A percentile compares a stretch with the other conserved stretches of the same genome.
Evolutionary conservation across 768 basidiomycete species (phyloP).

Genomic region (Calocera cornea): DNA sequence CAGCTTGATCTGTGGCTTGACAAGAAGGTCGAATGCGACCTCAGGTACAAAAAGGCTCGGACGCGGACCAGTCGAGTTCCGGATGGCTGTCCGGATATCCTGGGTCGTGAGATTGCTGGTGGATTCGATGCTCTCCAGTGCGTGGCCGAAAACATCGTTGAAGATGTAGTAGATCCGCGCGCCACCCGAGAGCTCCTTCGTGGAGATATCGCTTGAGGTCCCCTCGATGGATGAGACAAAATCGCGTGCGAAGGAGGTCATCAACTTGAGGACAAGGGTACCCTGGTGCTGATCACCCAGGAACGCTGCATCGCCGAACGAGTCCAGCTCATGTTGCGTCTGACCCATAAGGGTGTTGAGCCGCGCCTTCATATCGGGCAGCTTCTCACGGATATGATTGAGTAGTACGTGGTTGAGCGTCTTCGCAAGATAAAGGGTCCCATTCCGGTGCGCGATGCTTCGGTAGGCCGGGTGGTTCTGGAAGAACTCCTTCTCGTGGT

Average conservation of each 20-base stretch:
- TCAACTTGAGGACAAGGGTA: conserved; percentile 77
- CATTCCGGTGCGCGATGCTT: conserved; percentile 93
- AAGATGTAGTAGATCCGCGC: conserved; percentile 99
- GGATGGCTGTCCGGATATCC: conserved; percentile 94
- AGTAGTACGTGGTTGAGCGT: conserved; percentile 92
- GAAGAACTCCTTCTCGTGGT: conserved; percentile 85
- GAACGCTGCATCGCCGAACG: conserved; percentile 86
- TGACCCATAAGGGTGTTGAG: conserved; percentile 98
- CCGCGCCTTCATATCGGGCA: conserved; percentile 98
- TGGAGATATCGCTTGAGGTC: conserved; percentile 88
- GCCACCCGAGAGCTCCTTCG: conserved; percentile 95
- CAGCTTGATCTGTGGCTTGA: conserved; percentile 96
- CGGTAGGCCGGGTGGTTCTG: conserved; percentile 77
- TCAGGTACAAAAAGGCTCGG: conserved; percentile 96
- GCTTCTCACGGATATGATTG: conserved; percentile 95
- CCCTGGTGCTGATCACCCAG: conserved; percentile 85
- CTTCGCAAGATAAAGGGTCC: conserved; percentile 89
- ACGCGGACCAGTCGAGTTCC: conserved; percentile 93
- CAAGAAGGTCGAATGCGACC: conserved; percentile 87
- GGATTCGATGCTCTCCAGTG: conserved; percentile 78
- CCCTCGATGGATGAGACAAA: conserved; percentile 96
- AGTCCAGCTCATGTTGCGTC: conserved; percentile 93
- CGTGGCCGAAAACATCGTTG: conserved; percentile 93
- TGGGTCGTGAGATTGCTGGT: conserved; percentile 81
- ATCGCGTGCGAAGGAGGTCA: conserved; percentile 97